A percentile compares a stretch with the other conserved stretches of the same genome.
Evolutionary conservation across 2,329 filamentous ascomycete genomes (phyloP).

Genomic region (Penicillium polonicum): DNA sequence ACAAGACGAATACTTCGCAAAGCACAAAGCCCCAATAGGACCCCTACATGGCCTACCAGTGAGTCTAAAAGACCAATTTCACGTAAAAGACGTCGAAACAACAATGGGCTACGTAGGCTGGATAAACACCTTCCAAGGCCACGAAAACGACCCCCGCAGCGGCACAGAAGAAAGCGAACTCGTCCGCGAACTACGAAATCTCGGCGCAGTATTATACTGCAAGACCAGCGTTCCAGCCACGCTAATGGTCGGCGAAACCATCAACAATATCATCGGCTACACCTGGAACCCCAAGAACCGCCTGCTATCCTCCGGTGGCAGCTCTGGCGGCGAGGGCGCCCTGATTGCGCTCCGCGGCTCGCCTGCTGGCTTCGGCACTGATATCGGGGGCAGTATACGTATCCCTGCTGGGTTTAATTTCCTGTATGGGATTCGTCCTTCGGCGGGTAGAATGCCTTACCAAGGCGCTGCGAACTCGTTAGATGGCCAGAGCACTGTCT

Average conservation of each 20-base stretch:
- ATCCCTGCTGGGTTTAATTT: conserved; percentile 62
- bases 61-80: conserved; percentile 52
- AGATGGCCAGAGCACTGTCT: conserved; percentile 63
- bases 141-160: conserved; percentile 52
- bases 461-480: conserved; percentile 62
- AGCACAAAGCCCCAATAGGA: conserved; percentile 50
- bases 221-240: conserved; percentile 58
- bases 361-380: conserved; percentile 58
- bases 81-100: conserved; percentile 51
- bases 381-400: conserved; percentile 57
- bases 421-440: conserved; percentile 57
- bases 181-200: conserved; percentile 53
- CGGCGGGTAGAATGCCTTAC: conserved; percentile 54
- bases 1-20: conserved; percentile 49
- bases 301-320: conserved; percentile 55
- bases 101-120: conserved; percentile 67
- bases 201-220: conserved; percentile 57
- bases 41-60: conserved; percentile 64
- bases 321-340: conserved; percentile 60
- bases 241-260: conserved; percentile 58
- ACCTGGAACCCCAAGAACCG: conserved; percentile 59
- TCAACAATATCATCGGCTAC: conserved; percentile 61
- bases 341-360: conserved; percentile 55
- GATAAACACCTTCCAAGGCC: conserved; percentile 61
- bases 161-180: conserved; percentile 57